Evolutionary conservation across 371 early-diverging fungal species (phyloP), one percentile per base, ranked within the genome.

Genomic region (Lichtheimia hyalospora): DNA sequence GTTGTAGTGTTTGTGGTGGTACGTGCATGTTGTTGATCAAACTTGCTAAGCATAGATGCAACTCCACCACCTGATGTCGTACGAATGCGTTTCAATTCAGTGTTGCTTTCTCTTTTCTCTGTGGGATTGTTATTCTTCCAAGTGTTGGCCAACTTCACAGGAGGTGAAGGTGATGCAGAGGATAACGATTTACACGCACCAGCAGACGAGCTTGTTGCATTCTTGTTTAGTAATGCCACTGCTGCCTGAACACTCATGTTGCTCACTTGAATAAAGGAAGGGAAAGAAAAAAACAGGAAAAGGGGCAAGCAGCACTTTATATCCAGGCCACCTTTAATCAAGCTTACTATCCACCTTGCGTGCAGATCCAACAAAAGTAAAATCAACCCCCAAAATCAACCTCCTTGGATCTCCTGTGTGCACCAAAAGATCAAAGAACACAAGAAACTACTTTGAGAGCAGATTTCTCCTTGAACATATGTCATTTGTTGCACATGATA

Each of bases 181-280:
- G 18, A 43, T 15, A 55, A 25, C 23, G 41, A 24, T 18, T 53
- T 42, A 3, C 44, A 10, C 21, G 52, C 23, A 39, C 34, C 34
- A 34, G 10, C 8, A 34, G 34, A 34, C 8, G 34, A 34, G 34
- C 34, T 8, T 8, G 34, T 34, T 34, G 61, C 52, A 49, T 52
- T 66, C 28, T 54, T 60, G 57, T 75, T 75, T n/a, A 75, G 59
- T 23, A 66, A 61, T 51, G 73, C 73, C 43, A 75, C 65, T 39
- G 70, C 65, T 56, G 73, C 73, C 58, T 75, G 73, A 42, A 75
- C 73, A 27, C 76, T 70, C 76, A 75, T 72, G 15, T 24, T 48
- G 6, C 28, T 14, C 10, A 42, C 14, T 58, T 25, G 44, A n/a
- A 23, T 15, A 49, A 39, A 53, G 15, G 27, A 34, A 44, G 34